Conservation (phyloP, 768 basidiomycete species). For the Serpula lacrymans region DNA sequence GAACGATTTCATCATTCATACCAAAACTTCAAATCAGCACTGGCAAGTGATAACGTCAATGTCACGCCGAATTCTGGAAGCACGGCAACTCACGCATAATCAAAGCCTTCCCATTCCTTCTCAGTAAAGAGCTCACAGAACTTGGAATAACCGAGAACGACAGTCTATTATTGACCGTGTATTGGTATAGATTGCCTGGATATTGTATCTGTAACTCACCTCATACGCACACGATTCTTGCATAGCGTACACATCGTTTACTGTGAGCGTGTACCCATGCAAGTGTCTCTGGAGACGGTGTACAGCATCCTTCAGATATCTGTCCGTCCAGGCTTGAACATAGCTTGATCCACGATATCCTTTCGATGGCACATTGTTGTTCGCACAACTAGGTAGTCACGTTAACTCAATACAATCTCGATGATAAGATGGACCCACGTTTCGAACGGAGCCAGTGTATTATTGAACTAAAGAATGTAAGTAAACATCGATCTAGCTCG, state of each 20-base stretch:
- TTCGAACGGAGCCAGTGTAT: constrained; percentile 39
- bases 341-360: constrained; percentile 51
- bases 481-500: too few species aligned
- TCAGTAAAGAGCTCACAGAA: constrained; percentile 86
- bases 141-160: constrained; percentile 80
- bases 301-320: constrained; percentile 65
- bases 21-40: constrained; percentile 68
- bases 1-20: constrained; percentile 3
- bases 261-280: constrained; percentile 52
- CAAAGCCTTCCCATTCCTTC: constrained; percentile 87
- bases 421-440: constrained; percentile 20
- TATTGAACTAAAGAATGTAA: constrained; percentile 43
- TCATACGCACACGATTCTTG: constrained; percentile 82
- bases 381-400: constrained; percentile 48
- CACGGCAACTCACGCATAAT: constrained; percentile 58
- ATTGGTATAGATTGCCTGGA: constrained; percentile 1
- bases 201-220: constrained; percentile 31
- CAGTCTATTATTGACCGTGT: constrained; percentile 47
- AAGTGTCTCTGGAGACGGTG: constrained; percentile 53
- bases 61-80: background rate
- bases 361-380: constrained; percentile 43
- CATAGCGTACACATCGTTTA: constrained; percentile 67
- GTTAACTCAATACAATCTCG: background rate
- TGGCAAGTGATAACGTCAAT: constrained; percentile 18
- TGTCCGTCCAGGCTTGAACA: constrained; percentile 56